Base-by-base conservation (phyloP, 805 yeast species). In the Torulaspora quercuum region DNA sequence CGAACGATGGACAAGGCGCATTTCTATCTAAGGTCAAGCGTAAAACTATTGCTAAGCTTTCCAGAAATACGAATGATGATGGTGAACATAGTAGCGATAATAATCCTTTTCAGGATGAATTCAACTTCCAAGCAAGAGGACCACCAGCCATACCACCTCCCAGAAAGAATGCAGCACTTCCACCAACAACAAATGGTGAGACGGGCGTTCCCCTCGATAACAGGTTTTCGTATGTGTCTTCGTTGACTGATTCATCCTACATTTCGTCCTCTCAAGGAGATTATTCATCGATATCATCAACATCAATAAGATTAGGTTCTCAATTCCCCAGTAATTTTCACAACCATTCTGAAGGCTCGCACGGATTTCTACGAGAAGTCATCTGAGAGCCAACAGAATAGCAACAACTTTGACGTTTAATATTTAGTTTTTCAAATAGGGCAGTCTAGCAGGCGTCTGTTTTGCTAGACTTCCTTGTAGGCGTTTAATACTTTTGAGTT, bases 31-130 rank as follows among this genome's bases (percentile, higher is more conserved):
- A 29, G 10, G 38, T 42, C 15, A 32, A 25, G 25, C 23, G 15
- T 17, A 32, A 25, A 17, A 35, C 39, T 11, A 24, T 21, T 5
- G 31, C 30, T 20, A 31, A 22, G 8, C 15, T 32, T 12, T 20
- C 29, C 11, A 30, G 21, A 5, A 32, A 25, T 23, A 19, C 6
- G 8, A 17, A 11, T 8, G 14, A 15, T 15, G 8, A 24, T 6
- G 25, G 21, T 12, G 32, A 30, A 9, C 17, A 10, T 16, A 11
- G 23, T 5, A 25, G 19, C 22, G 11, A n/a, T 7, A 29, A 19
- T 3, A 41, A 57, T 34, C 59, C 61, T 5, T 57, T 53, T 25
- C 52, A 41, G 29, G 48, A 51, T 18, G 59, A 56, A 30, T 53
- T 49, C 30, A 43, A 55, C 25, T 52, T 51, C 31, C 44, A 39